Percentiles rank a stretch among this genome's conserved stretches.
These are phyloP conservation scores for Pythium insidiosum DNA, from an alignment of 352 stramenopile genomes.

Conservation along the genomic window DNA sequence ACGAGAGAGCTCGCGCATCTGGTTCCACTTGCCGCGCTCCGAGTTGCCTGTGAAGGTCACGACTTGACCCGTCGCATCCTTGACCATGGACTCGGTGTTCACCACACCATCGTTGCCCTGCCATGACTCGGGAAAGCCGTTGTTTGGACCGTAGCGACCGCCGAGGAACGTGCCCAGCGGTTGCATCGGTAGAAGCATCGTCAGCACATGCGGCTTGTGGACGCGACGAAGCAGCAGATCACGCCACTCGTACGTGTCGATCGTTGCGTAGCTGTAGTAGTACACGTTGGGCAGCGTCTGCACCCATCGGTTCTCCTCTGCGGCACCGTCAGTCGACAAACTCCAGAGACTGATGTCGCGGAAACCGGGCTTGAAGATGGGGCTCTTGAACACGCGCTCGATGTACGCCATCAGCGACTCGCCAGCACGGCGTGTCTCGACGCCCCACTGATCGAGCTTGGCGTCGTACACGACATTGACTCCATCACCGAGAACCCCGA, in stretches of 20 bases:
- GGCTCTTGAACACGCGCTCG: conserved; percentile 17
- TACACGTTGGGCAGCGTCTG: conserved; percentile 20
- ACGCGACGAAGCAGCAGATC: conserved; percentile 11
- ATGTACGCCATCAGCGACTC: conserved; percentile 22
- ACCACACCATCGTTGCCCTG: conserved; percentile 23
- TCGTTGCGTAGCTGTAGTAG: conserved; percentile 26
- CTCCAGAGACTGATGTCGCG: conserved; percentile 21
- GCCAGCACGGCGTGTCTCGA: conserved; percentile 1
- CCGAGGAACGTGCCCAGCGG: conserved; percentile 15
- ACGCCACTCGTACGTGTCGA: conserved; percentile 23
- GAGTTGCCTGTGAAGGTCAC: conserved; percentile 14
- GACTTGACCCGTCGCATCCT: conserved; percentile 10
- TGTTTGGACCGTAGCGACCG: conserved; percentile 9
- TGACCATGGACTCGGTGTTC: conserved; percentile 16
- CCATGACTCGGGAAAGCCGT: conserved; percentile 16
- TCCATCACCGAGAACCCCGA: no score
- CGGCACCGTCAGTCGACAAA: conserved; percentile 16
- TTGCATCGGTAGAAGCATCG: conserved; percentile 15
- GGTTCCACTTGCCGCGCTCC: conserved; percentile 8
- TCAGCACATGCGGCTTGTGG: conserved; percentile 9
- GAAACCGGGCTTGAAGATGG: conserved; percentile 5
- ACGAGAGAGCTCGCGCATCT: not conserved
- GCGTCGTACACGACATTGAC: no score
- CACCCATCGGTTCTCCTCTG: conserved; percentile 24
- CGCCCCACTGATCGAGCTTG: conserved; percentile 27